A percentile compares a stretch with the other conserved stretches of the same genome.
phyloP scores from a whole-genome alignment of 2,329 filamentous ascomycete genomes.

The Torrubiella hemipterigena region DNA sequence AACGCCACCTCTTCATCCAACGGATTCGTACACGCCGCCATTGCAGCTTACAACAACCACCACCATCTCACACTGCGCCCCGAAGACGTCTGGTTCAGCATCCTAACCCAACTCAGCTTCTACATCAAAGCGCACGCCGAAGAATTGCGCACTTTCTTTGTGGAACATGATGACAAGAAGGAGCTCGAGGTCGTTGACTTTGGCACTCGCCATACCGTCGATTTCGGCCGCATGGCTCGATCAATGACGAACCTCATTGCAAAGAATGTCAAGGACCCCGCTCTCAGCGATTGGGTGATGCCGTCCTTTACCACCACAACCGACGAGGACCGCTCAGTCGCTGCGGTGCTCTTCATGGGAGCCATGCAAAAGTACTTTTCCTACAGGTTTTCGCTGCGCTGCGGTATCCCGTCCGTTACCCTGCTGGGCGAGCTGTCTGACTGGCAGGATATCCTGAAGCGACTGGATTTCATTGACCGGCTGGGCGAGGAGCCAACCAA shows the following conservation, averaged over 20 bases:
- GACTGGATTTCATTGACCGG: background rate
- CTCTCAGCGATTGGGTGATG: slow-evolving; percentile 32
- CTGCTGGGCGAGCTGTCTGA: slow-evolving; percentile 31
- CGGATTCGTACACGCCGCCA: slow-evolving; percentile 21
- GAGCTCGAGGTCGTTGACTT: slow-evolving; percentile 5
- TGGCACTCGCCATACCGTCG: slow-evolving; percentile 2
- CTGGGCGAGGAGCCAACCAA: background rate
- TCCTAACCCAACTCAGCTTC: slow-evolving; percentile 29
- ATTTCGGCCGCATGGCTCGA: slow-evolving; percentile 7
- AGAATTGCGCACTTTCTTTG: slow-evolving; percentile 25
- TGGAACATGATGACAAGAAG: slow-evolving; percentile 21
- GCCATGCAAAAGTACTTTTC: slow-evolving; percentile 32
- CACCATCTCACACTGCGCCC: slow-evolving; percentile 32
- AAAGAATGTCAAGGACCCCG: background rate
- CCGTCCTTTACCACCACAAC: slow-evolving; percentile 38
- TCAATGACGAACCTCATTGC: slow-evolving; percentile 1
- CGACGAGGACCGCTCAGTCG: slow-evolving; percentile 24
- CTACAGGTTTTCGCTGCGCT: slow-evolving; percentile 15
- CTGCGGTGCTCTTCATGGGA: slow-evolving; percentile 34
- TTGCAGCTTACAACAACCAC: slow-evolving; percentile 25
- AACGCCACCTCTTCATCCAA: slow-evolving; percentile 12
- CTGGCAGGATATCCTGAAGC: slow-evolving; percentile 18
- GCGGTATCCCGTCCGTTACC: slow-evolving; percentile 33
- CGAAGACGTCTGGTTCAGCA: slow-evolving; percentile 38
- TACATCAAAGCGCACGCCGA: slow-evolving; percentile 31